These are phyloP conservation scores for Megacollybia marginata DNA, from an alignment of 768 basidiomycete species.

Conservation along the genomic window DNA sequence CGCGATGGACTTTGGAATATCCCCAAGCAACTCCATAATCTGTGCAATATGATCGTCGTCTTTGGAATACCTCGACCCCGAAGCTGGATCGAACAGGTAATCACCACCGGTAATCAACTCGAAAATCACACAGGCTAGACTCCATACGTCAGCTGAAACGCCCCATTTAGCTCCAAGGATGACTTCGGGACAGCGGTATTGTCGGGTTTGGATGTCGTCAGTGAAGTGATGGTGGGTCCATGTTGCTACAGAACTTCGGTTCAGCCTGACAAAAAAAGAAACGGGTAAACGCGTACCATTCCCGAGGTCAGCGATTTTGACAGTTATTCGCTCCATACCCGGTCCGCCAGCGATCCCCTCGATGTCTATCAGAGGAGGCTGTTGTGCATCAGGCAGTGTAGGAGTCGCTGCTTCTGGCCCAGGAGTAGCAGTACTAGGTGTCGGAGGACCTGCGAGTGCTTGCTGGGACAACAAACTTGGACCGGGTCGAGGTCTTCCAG, in stretches of 20 bases:
- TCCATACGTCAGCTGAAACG: slow-evolving; percentile 94
- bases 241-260: slow-evolving; percentile 42
- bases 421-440: not conserved
- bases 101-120: slow-evolving; percentile 95
- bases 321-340: slow-evolving; percentile 71
- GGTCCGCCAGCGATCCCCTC: not conserved
- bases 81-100: slow-evolving; percentile 96
- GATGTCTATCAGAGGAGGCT: not conserved
- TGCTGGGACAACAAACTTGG: slow-evolving; percentile 74
- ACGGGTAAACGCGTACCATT: slow-evolving; percentile 54
- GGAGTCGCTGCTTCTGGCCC: too few relatives aligned
- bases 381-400: not conserved
- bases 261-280: slow-evolving; percentile 1
- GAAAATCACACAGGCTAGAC: slow-evolving; percentile 92
- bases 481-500: slow-evolving; percentile 26
- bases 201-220: slow-evolving; percentile 96
- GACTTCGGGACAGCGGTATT: slow-evolving; percentile 96
- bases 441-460: slow-evolving; percentile 31
- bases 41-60: slow-evolving; percentile 98
- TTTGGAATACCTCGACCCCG: slow-evolving; percentile 90
- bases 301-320: slow-evolving; percentile 98
- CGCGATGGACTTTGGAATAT: slow-evolving; percentile 77
- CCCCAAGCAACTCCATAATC: slow-evolving; percentile 93
- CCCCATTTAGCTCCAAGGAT: slow-evolving; percentile 97
- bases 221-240: slow-evolving; percentile 97